Evolutionary conservation across 2,329 filamentous ascomycete species (phyloP), one percentile per base, ranked within the genome.

Genomic region (Ascosphaera apis): DNA sequence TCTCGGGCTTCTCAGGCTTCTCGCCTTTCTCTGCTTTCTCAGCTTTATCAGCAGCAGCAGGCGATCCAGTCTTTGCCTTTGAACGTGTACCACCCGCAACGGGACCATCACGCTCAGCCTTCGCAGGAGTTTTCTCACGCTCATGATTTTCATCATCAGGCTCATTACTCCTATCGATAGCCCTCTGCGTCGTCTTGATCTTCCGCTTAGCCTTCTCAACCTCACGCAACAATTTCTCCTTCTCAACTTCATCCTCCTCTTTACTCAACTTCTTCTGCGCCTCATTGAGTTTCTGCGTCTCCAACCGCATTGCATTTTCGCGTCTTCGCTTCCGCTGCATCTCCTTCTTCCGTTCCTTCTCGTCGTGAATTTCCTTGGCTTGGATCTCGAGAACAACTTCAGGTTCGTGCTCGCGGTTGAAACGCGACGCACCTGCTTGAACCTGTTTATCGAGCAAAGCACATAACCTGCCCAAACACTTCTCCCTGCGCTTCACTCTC

Each of bases 281-380:
- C 44, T 76, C 70, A 3, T 77, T 71, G 43, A 88, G 79, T 58
- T 91, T 88, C 51, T 83, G 76, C 51, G 65, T 64, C 47, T 93
- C 86, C 47, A 91, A 78, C 4, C 83, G 86, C 40, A 91, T 77
- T 3, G 83, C 83, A 65, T 93, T 93, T 53, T 95, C 86, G 13
- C 88, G 77, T 31, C 88, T 76, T 40, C 88, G 72, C 61, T 95
- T 98, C 43, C 88, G 78, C 54, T 98, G 88, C 82, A 98, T 95
- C 51, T 98, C 88, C 62, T 98, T 98, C 63, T 98, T 98, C 44
- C 88, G 81, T 57, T 98, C 88, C 60, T 98, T 98, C 56, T 98
- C 88, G 41, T 86, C 83, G 41, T 78, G 77, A 5, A 93, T 66
- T 53, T 93, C 86, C 44, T 82, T 81, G 41, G 83, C 77, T 44